A percentile compares a stretch with the other conserved stretches of the same genome.
These are phyloP conservation scores for Aspergillus spinulosporus DNA, from an alignment of 2,329 filamentous ascomycete species.

Conservation along the genomic window DNA sequence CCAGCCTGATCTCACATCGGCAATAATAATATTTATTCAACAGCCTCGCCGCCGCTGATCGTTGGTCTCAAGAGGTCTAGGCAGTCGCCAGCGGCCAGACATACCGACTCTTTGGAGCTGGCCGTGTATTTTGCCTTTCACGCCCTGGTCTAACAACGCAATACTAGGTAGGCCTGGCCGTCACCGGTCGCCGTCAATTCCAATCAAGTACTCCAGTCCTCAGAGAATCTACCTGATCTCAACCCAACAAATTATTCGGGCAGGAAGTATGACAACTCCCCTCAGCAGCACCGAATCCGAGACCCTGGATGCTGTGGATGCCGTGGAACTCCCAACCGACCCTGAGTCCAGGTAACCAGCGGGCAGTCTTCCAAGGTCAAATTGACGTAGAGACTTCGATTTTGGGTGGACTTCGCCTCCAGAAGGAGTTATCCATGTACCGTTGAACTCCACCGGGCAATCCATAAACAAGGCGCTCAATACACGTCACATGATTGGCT, in stretches of 20 bases:
- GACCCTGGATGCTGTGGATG: not conserved
- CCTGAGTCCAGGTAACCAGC: not conserved
- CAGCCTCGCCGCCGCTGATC: not conserved
- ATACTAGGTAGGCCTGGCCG: not conserved
- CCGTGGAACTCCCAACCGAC: not conserved
- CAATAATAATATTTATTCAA: not conserved
- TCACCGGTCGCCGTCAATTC: not conserved
- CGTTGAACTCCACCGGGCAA: not conserved
- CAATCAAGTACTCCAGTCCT: not conserved
- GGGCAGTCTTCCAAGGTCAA: not conserved
- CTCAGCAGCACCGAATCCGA: not conserved
- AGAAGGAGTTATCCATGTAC: not conserved
- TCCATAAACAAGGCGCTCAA: not conserved
- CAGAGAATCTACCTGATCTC: not conserved
- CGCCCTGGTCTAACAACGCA: not conserved
- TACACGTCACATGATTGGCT: not conserved
- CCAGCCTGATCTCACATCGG: conserved; percentile 3
- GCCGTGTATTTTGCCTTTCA: not conserved
- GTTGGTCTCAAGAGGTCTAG: not conserved
- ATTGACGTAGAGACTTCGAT: not conserved
- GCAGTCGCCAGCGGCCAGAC: not conserved
- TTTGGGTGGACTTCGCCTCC: not conserved
- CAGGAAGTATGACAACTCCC: not conserved
- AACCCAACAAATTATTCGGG: not conserved
- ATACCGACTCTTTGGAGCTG: not conserved